These are phyloP conservation scores for Pythium brachiatum DNA, from an alignment of 352 stramenopile species.

Conservation along the genomic window DNA sequence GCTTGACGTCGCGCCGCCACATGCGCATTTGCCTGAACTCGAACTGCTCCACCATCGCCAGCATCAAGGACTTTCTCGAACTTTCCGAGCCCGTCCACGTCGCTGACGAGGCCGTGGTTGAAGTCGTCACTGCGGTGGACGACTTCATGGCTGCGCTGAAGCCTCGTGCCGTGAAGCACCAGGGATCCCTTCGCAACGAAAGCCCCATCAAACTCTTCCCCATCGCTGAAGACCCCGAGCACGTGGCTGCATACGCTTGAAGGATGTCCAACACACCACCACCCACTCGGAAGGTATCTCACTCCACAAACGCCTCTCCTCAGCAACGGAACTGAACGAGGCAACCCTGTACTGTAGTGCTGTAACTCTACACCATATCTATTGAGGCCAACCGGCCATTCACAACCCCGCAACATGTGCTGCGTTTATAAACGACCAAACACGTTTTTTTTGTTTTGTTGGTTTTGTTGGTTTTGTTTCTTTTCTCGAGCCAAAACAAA, in stretches of 20 bases:
- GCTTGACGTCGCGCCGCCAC: slow-evolving; percentile 36
- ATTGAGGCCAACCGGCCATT: background rate
- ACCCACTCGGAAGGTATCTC: background rate
- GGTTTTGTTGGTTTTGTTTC: too few relatives aligned
- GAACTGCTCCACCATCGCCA: slow-evolving; percentile 39
- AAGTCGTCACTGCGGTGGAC: background rate
- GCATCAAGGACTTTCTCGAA: slow-evolving; percentile 44
- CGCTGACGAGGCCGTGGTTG: background rate
- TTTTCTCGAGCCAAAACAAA: too few relatives aligned
- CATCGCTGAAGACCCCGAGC: background rate
- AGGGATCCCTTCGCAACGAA: background rate
- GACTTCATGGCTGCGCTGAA: background rate
- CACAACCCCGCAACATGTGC: too few relatives aligned
- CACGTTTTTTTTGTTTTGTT: background rate
- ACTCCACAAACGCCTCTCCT: background rate
- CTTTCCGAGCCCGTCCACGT: background rate
- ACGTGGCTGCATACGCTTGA: background rate
- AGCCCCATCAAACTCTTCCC: background rate
- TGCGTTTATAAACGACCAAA: background rate
- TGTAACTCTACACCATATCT: slow-evolving; percentile 3
- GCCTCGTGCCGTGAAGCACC: background rate
- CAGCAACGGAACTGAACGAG: slow-evolving; percentile 1
- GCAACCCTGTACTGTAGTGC: background rate
- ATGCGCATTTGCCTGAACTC: slow-evolving; percentile 55
- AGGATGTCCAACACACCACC: background rate